These are phyloP conservation scores for Raffaelea arxii DNA, from an alignment of 2,329 filamentous ascomycete genomes.

Conservation along the genomic window DNA sequence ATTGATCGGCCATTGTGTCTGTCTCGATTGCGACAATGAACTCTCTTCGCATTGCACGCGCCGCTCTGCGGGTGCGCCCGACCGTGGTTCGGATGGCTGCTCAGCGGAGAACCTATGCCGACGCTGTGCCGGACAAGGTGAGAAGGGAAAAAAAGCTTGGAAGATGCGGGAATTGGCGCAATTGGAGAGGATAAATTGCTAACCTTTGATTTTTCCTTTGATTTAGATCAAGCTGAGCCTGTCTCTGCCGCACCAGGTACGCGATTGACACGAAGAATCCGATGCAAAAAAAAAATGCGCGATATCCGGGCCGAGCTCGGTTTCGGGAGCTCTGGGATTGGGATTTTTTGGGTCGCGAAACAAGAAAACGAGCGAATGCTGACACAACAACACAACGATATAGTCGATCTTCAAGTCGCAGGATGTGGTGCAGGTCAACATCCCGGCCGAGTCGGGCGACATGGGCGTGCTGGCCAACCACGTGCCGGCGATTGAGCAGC, in stretches of 20 bases:
- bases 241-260: conserved; percentile 96
- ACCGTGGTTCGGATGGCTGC: conserved; percentile 64
- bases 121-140: conserved; percentile 75
- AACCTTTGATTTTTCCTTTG: conserved; percentile 9
- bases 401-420: conserved; percentile 62
- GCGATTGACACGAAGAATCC: conserved; percentile 20
- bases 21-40: conserved; percentile 59
- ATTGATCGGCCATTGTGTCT: conserved; percentile 41
- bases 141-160: conserved; percentile 16
- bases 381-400: conserved; percentile 15
- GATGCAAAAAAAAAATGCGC: conserved; percentile 5
- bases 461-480: conserved; percentile 99
- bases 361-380: conserved; percentile 11
- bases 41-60: conserved; percentile 84
- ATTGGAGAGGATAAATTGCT: no score
- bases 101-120: conserved; percentile 85
- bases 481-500: conserved; percentile 96
- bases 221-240: conserved; percentile 89
- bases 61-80: conserved; percentile 76
- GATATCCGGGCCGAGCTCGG: not conserved
- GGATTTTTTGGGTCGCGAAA: not conserved
- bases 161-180: not conserved
- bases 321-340: not conserved
- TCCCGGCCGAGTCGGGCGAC: conserved; percentile 93
- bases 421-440: conserved; percentile 89